Base-by-base conservation (phyloP, 805 yeast species). In the Candida manassasensis region DNA sequence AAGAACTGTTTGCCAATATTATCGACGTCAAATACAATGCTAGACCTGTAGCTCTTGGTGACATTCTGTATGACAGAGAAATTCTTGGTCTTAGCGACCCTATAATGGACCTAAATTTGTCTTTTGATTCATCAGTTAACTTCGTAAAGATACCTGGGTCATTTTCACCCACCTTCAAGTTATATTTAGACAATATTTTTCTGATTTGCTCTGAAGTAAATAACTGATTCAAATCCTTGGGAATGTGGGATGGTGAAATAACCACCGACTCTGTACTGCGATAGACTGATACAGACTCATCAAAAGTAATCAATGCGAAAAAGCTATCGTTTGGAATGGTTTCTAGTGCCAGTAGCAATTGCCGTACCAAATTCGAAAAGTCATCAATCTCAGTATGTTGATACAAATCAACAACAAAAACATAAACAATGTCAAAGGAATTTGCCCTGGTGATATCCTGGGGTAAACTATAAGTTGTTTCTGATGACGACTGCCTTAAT, bases 11-110 rank as follows among this genome's bases (percentile, higher is more conserved):
- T 4, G 50, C 34, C 2, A 65, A 34, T 1, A 64, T 26, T 2
- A 43, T 19, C 1, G 63, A 38, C 0, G 54, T 43, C 2, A 59
- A 34, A 32, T 49, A 52, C 7, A 52, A 39, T 4, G 72, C 67
- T 9, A 59, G 37, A 0, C 73, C 74, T 0, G 67, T 48, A 2
- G 56, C 42, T 29, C 73, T 47, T 2, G 50, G 39, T 0, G 69
- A 63, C 9, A 13, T 6, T 38, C 61, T 62, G 21, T 43, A 59
- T 1, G 57, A 39, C 8, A 39, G 29, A 0, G 64, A 52, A 8
- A 47, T 33, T 8, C 41, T 54, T 1, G 66, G 64, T 17, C 35
- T 43, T 8, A 59, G n/a, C 2, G 11, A 16, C 12, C 19, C 28
- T 8, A 59, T 29, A 17, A 36, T 30, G 2, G 40, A 34, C 3